Conservation (phyloP, 768 basidiomycete genomes). For the Chlorophyllum brunneum region DNA sequence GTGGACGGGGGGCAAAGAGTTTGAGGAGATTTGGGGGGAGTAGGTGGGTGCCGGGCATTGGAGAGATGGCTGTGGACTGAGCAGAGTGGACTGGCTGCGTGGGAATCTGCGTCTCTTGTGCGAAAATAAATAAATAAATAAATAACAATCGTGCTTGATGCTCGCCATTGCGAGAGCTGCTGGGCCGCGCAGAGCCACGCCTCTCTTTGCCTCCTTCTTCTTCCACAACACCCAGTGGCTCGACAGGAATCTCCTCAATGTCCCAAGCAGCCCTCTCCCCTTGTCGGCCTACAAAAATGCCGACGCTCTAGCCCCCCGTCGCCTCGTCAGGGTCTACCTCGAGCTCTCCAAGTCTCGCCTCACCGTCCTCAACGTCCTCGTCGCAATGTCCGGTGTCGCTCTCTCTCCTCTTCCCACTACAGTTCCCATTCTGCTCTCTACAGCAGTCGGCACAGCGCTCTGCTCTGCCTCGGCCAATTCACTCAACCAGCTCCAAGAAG, state of each 20-base stretch:
- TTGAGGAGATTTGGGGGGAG: constrained; percentile 95
- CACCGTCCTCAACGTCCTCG: constrained; percentile 79
- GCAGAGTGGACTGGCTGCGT: neutral
- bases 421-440: constrained; percentile 79
- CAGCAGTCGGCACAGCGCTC: constrained; percentile 85
- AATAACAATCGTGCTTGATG: neutral
- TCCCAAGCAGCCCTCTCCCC: constrained; percentile 16
- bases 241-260: constrained; percentile 12
- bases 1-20: constrained; percentile 92
- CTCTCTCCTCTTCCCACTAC: constrained; percentile 85
- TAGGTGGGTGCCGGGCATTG: constrained; percentile 75
- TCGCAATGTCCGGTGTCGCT: constrained; percentile 90
- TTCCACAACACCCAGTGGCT: constrained; percentile 59
- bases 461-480: constrained; percentile 94
- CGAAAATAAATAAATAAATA: neutral
- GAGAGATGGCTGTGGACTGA: constrained; percentile 9
- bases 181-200: neutral
- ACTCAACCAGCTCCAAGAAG: constrained; percentile 91
- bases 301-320: constrained; percentile 42
- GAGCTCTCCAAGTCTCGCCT: constrained; percentile 86
- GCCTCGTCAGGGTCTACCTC: constrained; percentile 63
- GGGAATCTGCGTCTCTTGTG: no score
- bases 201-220: constrained; percentile 53
- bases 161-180: neutral
- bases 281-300: constrained; percentile 30